Conservation (phyloP, 805 yeast genomes). For the Ogataea glucozyma region DNA sequence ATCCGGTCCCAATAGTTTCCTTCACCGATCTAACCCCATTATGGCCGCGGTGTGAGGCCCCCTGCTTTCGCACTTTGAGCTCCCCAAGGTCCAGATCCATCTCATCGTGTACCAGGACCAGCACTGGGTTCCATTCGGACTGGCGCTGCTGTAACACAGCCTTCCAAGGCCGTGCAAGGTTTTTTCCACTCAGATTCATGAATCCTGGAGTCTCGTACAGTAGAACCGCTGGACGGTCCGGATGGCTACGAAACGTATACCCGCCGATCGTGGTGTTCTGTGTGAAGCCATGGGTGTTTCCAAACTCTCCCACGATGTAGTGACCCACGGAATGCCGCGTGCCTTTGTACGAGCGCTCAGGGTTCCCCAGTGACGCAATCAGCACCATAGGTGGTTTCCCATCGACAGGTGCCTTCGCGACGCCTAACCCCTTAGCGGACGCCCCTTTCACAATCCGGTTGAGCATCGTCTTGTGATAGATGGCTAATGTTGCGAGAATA, state of each 20-base stretch:
- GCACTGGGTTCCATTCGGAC: constrained; percentile 36
- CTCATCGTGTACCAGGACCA: constrained; percentile 79
- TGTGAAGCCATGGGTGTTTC: constrained; percentile 22
- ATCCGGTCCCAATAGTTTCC: constrained; percentile 46
- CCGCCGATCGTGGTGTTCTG: constrained; percentile 22
- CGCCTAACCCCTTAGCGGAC: not conserved
- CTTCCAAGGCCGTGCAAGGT: constrained; percentile 51
- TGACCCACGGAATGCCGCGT: constrained; percentile 86
- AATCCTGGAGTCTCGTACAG: constrained; percentile 54
- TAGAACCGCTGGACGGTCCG: constrained; percentile 35
- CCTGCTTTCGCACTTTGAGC: constrained; percentile 58
- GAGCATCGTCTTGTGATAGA: too few species aligned
- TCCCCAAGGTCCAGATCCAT: constrained; percentile 66
- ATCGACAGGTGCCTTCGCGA: not conserved
- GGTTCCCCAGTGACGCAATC: constrained; percentile 72
- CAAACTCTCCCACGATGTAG: constrained; percentile 41
- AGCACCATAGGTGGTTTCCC: constrained; percentile 31
- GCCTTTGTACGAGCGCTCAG: constrained; percentile 56
- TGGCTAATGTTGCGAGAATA: too few species aligned
- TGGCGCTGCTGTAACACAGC: constrained; percentile 30
- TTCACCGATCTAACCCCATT: constrained; percentile 74
- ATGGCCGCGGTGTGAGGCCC: constrained; percentile 75
- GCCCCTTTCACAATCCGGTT: not conserved
- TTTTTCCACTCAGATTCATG: constrained; percentile 75
- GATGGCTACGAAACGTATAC: constrained; percentile 25